phyloP scores from a whole-genome alignment of 2,329 filamentous ascomycete genomes.

The Sporothrix humicola region DNA sequence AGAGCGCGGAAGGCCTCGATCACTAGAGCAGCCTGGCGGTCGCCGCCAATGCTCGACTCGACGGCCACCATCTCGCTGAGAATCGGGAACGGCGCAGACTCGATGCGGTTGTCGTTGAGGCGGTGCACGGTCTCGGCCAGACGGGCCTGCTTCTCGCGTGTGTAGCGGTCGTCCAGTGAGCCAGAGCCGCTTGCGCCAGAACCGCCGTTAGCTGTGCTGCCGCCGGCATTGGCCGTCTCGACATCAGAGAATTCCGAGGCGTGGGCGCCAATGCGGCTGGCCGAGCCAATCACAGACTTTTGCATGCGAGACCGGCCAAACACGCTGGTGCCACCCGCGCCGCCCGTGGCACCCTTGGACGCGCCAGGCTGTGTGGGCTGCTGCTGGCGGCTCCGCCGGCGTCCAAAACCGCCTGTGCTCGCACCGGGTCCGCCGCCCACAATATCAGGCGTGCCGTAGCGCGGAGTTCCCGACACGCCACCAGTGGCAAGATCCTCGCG shows the following conservation, averaged over 20 bases:
- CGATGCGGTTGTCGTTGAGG: constrained; percentile 76
- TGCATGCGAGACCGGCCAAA: constrained; percentile 72
- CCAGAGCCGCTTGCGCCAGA: constrained; percentile 53
- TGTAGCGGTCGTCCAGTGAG: constrained; percentile 73
- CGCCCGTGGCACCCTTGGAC: constrained; percentile 37
- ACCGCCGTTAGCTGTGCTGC: background rate
- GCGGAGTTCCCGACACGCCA: constrained; percentile 33
- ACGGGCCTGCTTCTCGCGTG: constrained; percentile 82
- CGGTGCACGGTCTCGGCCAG: constrained; percentile 79
- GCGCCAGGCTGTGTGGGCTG: constrained; percentile 41
- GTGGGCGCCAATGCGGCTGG: constrained; percentile 70
- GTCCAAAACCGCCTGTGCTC: constrained; percentile 63
- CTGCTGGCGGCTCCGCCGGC: constrained; percentile 50
- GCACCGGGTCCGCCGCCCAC: constrained; percentile 43
- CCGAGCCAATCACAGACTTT: constrained; percentile 85
- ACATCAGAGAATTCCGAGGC: constrained; percentile 71
- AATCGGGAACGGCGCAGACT: constrained; percentile 70
- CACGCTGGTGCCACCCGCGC: constrained; percentile 56
- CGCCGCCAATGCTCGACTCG: constrained; percentile 57
- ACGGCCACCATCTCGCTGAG: constrained; percentile 77
- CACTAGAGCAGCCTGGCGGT: constrained; percentile 74
- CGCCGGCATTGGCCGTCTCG: constrained; percentile 54
- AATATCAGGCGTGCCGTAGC: constrained; percentile 39
- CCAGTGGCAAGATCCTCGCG: constrained; percentile 52
- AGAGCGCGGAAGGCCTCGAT: constrained; percentile 83